Evolutionary conservation across 169 alveolate species (phyloP).

Genomic region (Cryptosporidium parvum): DNA sequence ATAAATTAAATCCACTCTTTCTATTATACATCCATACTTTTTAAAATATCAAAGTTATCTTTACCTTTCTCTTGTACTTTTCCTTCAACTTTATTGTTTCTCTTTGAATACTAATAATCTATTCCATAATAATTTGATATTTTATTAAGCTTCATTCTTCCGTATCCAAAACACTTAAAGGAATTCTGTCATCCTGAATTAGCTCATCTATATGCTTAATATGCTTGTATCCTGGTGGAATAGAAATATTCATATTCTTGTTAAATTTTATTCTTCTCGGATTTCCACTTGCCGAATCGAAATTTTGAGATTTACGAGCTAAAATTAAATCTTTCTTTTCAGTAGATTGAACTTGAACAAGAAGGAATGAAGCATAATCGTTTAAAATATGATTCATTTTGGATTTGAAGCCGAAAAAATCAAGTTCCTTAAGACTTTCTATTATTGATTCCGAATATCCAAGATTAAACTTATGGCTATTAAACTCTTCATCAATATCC

Average conservation of each 20-base stretch:
- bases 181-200: slow-evolving; percentile 45
- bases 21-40: no score
- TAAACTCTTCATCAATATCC: slow-evolving; percentile 25
- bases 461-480: slow-evolving; percentile 10
- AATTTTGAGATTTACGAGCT: not conserved
- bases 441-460: not conserved
- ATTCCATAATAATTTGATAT: no score
- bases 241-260: not conserved
- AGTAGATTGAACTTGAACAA: slow-evolving; percentile 47
- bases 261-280: not conserved
- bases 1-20: no score
- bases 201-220: slow-evolving; percentile 45
- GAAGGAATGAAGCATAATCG: slow-evolving; percentile 1
- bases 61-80: no score
- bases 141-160: not conserved
- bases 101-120: no score
- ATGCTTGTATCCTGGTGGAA: slow-evolving; percentile 28
- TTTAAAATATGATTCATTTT: not conserved
- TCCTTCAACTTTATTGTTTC: no score
- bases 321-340: not conserved
- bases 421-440: not conserved
- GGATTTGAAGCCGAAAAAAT: not conserved
- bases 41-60: no score
- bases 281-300: not conserved
- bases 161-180: not conserved